A percentile compares a stretch with the other conserved stretches of the same genome.
phyloP scores from a whole-genome alignment of 1,284 basidiomycete genomes.

The Cryptococcus wingfieldii region DNA sequence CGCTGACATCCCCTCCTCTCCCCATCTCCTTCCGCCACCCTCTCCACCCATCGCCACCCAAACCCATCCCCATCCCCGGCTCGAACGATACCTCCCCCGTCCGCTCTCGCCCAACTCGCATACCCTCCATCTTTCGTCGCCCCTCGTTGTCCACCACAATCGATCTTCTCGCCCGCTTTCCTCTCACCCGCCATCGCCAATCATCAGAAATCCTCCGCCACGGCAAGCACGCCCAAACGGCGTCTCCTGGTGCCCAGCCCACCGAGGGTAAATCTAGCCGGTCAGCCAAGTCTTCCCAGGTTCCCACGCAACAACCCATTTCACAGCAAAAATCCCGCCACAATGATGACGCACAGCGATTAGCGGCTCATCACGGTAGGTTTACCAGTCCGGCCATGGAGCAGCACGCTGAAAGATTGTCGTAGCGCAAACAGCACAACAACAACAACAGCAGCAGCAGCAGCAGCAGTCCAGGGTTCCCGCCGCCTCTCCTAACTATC shows the following conservation, averaged over 20 bases:
- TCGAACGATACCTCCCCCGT: constrained; percentile 2
- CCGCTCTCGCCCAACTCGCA: neutral
- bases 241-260: constrained; percentile 26
- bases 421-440: constrained; percentile 38
- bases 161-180: neutral
- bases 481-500: constrained; percentile 48
- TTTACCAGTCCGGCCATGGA: too few species aligned
- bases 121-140: neutral
- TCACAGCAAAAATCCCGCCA: too few species aligned
- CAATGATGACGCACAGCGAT: too few species aligned
- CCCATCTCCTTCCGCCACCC: neutral
- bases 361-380: too few species aligned
- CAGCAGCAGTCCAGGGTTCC: constrained; percentile 21
- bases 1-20: constrained; percentile 12
- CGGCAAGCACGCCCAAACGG: constrained; percentile 65
- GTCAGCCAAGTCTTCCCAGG: constrained; percentile 11
- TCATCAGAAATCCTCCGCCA: constrained; percentile 70
- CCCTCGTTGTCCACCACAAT: constrained; percentile 1
- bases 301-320: constrained; percentile 10
- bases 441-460: neutral
- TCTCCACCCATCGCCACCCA: neutral
- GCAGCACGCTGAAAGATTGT: constrained; percentile 27
- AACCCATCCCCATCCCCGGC: constrained; percentile 3
- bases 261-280: constrained; percentile 23
- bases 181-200: constrained; percentile 7